Base-by-base conservation (phyloP, 1,284 basidiomycete genomes). In the Paramarasmius palmivorus region DNA sequence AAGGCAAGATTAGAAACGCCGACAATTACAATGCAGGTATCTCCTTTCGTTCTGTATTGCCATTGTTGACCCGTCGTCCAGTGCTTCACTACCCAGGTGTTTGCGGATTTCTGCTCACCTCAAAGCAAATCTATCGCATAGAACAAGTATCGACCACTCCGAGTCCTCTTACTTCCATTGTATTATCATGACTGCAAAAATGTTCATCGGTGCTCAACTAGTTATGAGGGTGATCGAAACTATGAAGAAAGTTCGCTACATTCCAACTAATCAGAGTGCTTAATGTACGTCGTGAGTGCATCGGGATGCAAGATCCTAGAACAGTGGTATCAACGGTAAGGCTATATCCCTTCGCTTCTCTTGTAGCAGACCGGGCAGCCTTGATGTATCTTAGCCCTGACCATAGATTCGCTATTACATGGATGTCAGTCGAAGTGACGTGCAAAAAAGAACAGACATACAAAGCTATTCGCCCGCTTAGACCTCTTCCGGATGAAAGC, bases 311-410 rank as follows among this genome's bases (percentile, higher is more conserved):
- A n/a, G n/a, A n/a, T n/a, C n/a, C n/a, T n/a, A n/a, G n/a, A n/a
- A n/a, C n/a, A n/a, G n/a, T n/a, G n/a, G n/a, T n/a, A n/a, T n/a
- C n/a, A n/a, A n/a, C n/a, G n/a, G n/a, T n/a, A n/a, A n/a, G n/a
- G n/a, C n/a, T 36, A 49, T 26, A 42, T 54, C 26, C 80, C 83
- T 60, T 86, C 82, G 38, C 74, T 74, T 54, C 72, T 76, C 63
- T 77, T 76, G 62, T 80, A 75, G 70, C 92, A 93, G 0, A 91
- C 84, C 2, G 92, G 91, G 68, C 92, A 94, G 2, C 86, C 83
- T 36, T 83, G 73, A 40, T 72, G 74, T 4, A 93, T 73, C 56
- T 77, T 79, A 25, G 84, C 77, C 29, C 86, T 78, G 23, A 93
- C 77, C 64, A 87, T 81, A 6, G 90, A 85, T 42, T 90, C 86